Evolutionary conservation across 2,329 filamentous ascomycete genomes (phyloP).

Genomic region (Scleromitrula shiraiana): DNA sequence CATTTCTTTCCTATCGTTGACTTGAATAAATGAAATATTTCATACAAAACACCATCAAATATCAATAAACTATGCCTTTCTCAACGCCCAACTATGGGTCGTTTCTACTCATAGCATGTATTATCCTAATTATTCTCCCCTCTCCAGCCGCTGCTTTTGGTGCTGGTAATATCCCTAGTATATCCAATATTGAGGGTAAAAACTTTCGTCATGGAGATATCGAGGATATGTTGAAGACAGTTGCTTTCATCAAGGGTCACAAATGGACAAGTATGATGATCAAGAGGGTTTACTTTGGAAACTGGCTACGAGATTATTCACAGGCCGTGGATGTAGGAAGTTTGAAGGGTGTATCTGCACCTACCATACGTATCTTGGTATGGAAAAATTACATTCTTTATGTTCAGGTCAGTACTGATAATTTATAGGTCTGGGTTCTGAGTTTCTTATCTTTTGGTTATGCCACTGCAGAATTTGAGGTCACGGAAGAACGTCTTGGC

Average conservation of each 20-base stretch:
- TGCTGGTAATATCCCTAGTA: constrained; percentile 64
- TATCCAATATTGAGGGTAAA: constrained; percentile 48
- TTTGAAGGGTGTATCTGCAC: constrained; percentile 68
- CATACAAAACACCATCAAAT: too few species aligned
- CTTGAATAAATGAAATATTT: too few species aligned
- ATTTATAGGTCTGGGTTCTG: constrained; percentile 59
- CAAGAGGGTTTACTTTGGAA: constrained; percentile 75
- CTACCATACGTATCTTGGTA: constrained; percentile 68
- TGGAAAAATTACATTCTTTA: constrained; percentile 7
- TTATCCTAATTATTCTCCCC: constrained; percentile 50
- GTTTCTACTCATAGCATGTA: constrained; percentile 40
- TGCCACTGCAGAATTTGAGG: constrained; percentile 79
- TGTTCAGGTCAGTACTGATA: constrained; percentile 8
- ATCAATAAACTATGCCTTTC: constrained; percentile 15
- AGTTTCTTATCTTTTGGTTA: constrained; percentile 78
- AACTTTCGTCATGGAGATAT: constrained; percentile 72
- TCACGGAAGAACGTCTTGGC: constrained; percentile 70
- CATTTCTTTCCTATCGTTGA: too few species aligned
- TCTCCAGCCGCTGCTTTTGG: constrained; percentile 54
- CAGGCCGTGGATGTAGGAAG: constrained; percentile 77
- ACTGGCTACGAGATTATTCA: constrained; percentile 79
- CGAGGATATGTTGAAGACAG: constrained; percentile 71
- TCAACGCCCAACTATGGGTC: constrained; percentile 17
- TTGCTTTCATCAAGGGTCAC: constrained; percentile 70
- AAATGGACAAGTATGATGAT: constrained; percentile 79